Conservation (phyloP, 1,139 yeast species). For the Petasospora fabianii region DNA sequence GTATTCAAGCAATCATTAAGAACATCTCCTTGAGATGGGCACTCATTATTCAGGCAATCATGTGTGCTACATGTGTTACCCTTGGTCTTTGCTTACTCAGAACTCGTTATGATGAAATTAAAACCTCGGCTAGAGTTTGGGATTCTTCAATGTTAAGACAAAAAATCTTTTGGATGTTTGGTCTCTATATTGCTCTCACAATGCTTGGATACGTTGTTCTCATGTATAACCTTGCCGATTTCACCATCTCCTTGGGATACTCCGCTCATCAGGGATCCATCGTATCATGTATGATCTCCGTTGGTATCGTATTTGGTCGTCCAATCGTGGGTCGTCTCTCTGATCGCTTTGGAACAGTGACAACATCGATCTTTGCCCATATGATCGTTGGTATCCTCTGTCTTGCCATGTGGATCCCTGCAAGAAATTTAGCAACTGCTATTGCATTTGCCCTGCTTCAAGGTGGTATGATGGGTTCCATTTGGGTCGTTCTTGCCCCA, state of each 20-base stretch:
- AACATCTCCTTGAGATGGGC: constrained; percentile 62
- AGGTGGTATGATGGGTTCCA: constrained; percentile 50
- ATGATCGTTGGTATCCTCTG: constrained; percentile 31
- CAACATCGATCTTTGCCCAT: constrained; percentile 38
- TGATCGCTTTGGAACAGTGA: constrained; percentile 54
- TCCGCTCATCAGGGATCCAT: constrained; percentile 53
- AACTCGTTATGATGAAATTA: constrained; percentile 25
- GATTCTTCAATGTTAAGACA: constrained; percentile 31
- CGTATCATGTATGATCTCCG: constrained; percentile 56
- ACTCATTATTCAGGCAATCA: constrained; percentile 50
- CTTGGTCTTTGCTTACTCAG: constrained; percentile 40
- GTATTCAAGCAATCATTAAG: constrained; percentile 33
- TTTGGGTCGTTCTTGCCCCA: constrained; percentile 25
- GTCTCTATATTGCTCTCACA: constrained; percentile 48
- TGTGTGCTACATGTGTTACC: constrained; percentile 34
- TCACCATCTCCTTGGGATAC: constrained; percentile 57
- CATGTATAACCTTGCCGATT: constrained; percentile 57
- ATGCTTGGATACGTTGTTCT: constrained; percentile 56
- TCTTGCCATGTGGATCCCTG: constrained; percentile 63
- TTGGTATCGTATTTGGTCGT: constrained; percentile 60
- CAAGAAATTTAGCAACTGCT: constrained; percentile 51
- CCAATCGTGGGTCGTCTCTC: constrained; percentile 53
- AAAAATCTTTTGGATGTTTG: constrained; percentile 40
- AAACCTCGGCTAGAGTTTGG: constrained; percentile 21
- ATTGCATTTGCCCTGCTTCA: constrained; percentile 42